These are phyloP conservation scores for Russula dissimulans DNA, from an alignment of 768 basidiomycete species.

Conservation along the genomic window DNA sequence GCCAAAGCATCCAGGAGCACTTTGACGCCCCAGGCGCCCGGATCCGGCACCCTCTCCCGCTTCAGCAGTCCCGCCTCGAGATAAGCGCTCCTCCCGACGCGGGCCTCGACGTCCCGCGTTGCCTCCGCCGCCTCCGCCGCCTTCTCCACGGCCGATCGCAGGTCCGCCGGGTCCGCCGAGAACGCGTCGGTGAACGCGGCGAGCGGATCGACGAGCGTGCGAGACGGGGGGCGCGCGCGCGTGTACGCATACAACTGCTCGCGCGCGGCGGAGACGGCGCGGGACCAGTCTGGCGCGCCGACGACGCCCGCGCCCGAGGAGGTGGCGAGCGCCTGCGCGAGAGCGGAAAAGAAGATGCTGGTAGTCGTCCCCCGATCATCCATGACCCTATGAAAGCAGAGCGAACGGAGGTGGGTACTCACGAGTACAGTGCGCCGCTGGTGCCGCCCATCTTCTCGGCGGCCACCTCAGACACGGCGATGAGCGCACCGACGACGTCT, in stretches of 20 bases:
- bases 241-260: conserved; percentile 72
- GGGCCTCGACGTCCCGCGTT: conserved; percentile 71
- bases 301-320: conserved; percentile 30
- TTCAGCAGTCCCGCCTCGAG: conserved; percentile 60
- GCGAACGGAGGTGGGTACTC: conserved; percentile 25
- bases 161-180: conserved; percentile 26
- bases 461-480: conserved; percentile 61
- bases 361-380: background rate
- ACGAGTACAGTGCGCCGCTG: conserved; percentile 88
- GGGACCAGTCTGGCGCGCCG: conserved; percentile 50
- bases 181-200: conserved; percentile 59
- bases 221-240: conserved; percentile 77
- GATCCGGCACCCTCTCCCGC: conserved; percentile 62
- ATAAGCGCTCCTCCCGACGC: conserved; percentile 85
- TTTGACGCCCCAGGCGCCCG: conserved; percentile 88
- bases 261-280: conserved; percentile 49
- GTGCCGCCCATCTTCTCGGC: conserved; percentile 90
- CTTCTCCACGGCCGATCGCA: conserved; percentile 46
- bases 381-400: no score
- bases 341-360: conserved; percentile 86
- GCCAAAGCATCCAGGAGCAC: conserved; percentile 52
- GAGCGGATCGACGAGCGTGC: conserved; percentile 90
- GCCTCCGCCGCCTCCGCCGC: conserved; percentile 59
- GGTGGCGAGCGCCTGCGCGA: conserved; percentile 61
- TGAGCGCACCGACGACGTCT: conserved; percentile 56